These are phyloP conservation scores for Cladosporium velox DNA, from an alignment of 2,329 filamentous ascomycete species.

Conservation along the genomic window DNA sequence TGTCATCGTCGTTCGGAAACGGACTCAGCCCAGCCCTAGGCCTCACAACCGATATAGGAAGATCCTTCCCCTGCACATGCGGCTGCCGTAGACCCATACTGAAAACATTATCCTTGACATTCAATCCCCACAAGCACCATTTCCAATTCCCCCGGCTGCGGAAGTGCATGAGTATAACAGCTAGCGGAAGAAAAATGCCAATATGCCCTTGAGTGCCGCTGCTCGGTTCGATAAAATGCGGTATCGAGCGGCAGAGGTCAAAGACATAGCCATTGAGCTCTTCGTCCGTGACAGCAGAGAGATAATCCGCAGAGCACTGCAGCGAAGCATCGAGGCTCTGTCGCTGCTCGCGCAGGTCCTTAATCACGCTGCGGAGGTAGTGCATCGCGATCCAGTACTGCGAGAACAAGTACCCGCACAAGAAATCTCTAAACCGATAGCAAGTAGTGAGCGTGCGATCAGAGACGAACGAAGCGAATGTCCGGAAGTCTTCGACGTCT, in stretches of 20 bases:
- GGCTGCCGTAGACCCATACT: slow-evolving; percentile 19
- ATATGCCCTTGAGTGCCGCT: slow-evolving; percentile 33
- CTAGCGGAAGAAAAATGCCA: slow-evolving; percentile 36
- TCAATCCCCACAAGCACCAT: slow-evolving; percentile 16
- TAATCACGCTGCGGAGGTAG: slow-evolving; percentile 30
- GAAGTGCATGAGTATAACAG: slow-evolving; percentile 34
- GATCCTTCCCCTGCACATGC: slow-evolving; percentile 9
- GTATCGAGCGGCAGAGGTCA: slow-evolving; percentile 33
- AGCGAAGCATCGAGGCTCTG: slow-evolving; percentile 12
- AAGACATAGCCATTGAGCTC: slow-evolving; percentile 32
- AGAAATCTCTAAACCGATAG: slow-evolving; percentile 34
- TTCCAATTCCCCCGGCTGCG: slow-evolving; percentile 18
- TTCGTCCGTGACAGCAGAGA: slow-evolving; percentile 23
- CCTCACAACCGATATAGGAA: not conserved
- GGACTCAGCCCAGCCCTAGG: slow-evolving; percentile 3
- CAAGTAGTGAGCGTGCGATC: slow-evolving; percentile 33
- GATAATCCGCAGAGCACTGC: not conserved
- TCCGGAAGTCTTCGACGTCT: slow-evolving; percentile 31
- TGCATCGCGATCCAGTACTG: slow-evolving; percentile 37
- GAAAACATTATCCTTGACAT: slow-evolving; percentile 18
- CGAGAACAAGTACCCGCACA: slow-evolving; percentile 33
- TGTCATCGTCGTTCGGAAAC: not conserved
- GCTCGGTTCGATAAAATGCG: slow-evolving; percentile 34
- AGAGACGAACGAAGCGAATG: slow-evolving; percentile 27
- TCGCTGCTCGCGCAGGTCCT: slow-evolving; percentile 11